Evolutionary conservation across 2,329 filamentous ascomycete genomes (phyloP), one percentile per base, ranked within the genome.

Genomic region (Aspergillus quadrilineatus): DNA sequence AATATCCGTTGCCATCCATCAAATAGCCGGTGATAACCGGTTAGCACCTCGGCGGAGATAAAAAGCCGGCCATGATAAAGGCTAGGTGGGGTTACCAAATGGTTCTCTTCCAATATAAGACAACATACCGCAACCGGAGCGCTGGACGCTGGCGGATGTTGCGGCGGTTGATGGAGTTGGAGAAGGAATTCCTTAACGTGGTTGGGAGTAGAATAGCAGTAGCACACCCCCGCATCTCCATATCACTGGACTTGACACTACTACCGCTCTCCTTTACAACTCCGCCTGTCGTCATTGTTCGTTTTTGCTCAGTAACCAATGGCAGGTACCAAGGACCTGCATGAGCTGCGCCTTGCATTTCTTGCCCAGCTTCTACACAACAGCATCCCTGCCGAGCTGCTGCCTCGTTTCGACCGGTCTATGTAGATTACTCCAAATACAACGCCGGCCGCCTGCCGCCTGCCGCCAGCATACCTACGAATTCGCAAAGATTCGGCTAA

Each of bases 391-490:
- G 56, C 61, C 2, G 62, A 74, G 44, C 66, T 78, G 30, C 56
- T 72, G 4, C 59, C 68, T 15, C 68, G 71, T 4, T 77, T 75
- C 57, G 76, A 78, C 42, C 74, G 2, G 63, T 69, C 37, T 79
- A 75, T 50, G 67, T 76, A 28, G 68, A 74, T 48, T 68, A 77
- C 63, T 75, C 77, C 63, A 73, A 72, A 54, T 73, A 76, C 65
- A 76, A 73, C 53, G 72, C 67, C 1, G 75, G 75, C 10, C 72
- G 75, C 32, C 65, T 76, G 75, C 10, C 72, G 75, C 32, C 65
- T 76, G 4, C 10, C 72, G 75, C 32, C 65, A 76, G 4, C 69
- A 75, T 49, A 77, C 73, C 1, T 75, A 78, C 44, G 74, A 79
- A 64, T 70, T 54, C 72, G 74, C 47, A 69, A 68, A 17, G 65